These are phyloP conservation scores for Rutstroemia sp. DNA, from an alignment of 2,329 filamentous ascomycete species.

Conservation along the genomic window DNA sequence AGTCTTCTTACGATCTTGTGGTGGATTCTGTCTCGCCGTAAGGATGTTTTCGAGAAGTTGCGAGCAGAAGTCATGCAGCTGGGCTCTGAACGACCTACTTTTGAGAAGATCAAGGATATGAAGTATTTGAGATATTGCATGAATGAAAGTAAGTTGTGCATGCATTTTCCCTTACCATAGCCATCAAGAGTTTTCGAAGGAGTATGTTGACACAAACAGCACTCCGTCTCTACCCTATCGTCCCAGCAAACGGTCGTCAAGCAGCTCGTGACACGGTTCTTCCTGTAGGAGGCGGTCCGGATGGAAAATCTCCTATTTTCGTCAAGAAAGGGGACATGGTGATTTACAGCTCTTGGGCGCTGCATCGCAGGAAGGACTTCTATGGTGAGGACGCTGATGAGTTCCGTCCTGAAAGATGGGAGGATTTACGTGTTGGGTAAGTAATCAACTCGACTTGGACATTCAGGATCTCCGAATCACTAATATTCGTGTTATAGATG, in stretches of 20 bases:
- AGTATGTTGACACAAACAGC: constrained; percentile 16
- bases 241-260: constrained; percentile 44
- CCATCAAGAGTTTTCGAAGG: constrained; percentile 8
- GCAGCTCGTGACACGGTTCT: constrained; percentile 37
- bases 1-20: constrained; percentile 26
- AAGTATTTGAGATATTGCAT: constrained; percentile 20
- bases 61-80: constrained; percentile 27
- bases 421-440: constrained; percentile 24
- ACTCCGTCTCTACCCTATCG: constrained; percentile 39
- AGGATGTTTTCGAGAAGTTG: constrained; percentile 29
- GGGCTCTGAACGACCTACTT: constrained; percentile 10
- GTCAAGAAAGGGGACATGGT: constrained; percentile 22
- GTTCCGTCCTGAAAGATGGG: constrained; percentile 24
- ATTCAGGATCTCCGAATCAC: neutral
- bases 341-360: constrained; percentile 20
- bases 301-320: constrained; percentile 27
- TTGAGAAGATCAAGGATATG: constrained; percentile 15
- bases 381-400: constrained; percentile 52
- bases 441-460: neutral
- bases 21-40: constrained; percentile 9
- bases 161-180: neutral
- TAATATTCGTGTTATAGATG: constrained; percentile 38
- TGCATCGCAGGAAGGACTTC: constrained; percentile 41
- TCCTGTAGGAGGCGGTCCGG: constrained; percentile 31
- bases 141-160: constrained; percentile 31